Evolutionary conservation across 2,329 filamentous ascomycete species (phyloP).

Genomic region (Chalaropsis ovoidea): DNA sequence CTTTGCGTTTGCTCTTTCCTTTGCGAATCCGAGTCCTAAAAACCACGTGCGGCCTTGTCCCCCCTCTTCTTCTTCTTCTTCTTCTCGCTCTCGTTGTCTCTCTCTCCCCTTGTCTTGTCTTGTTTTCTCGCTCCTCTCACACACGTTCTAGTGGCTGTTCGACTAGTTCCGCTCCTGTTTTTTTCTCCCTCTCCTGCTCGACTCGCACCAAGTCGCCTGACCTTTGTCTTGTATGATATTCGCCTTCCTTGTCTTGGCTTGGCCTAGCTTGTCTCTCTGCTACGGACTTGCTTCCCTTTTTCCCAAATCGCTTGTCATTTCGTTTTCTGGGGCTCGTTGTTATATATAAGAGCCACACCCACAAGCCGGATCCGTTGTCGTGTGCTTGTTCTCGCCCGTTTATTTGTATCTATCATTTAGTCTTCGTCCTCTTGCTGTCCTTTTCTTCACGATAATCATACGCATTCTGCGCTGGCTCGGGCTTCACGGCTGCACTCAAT

Average conservation of each 20-base stretch:
- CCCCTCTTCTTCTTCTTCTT: background rate
- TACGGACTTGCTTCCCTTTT: background rate
- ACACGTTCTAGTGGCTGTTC: background rate
- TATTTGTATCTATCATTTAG: background rate
- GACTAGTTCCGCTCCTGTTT: background rate
- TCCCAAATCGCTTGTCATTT: background rate
- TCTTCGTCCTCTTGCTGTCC: background rate
- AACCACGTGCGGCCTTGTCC: background rate
- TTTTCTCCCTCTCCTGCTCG: conserved; percentile 1
- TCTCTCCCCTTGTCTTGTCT: background rate
- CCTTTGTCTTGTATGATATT: conserved; percentile 12
- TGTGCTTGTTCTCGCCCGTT: background rate
- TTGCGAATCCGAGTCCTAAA: background rate
- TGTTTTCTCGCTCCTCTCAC: background rate
- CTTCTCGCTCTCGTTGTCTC: background rate
- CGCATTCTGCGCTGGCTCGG: background rate
- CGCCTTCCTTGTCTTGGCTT: conserved; percentile 6
- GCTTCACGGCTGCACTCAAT: background rate
- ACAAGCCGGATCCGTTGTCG: background rate
- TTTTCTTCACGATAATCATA: background rate
- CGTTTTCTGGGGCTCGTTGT: conserved; percentile 2
- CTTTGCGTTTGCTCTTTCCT: background rate
- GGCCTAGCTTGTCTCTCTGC: background rate
- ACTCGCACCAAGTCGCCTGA: conserved; percentile 9
- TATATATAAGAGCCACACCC: conserved; percentile 2